Evolutionary conservation across 345 rosid species (phyloP), one percentile per base, ranked within the genome.

Genomic region (Melastoma malabathricum): DNA sequence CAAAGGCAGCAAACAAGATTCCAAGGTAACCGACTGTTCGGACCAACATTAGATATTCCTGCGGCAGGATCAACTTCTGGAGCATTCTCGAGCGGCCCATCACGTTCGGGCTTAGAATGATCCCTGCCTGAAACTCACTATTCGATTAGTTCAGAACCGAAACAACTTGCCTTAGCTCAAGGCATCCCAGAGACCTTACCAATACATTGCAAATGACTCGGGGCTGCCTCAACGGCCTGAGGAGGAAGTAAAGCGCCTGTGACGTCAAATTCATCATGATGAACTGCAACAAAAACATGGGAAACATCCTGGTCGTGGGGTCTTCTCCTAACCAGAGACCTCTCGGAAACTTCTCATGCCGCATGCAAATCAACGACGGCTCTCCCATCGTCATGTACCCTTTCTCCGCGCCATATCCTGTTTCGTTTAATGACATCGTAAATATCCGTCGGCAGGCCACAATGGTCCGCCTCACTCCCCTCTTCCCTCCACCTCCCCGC

Each of bases 221-320:
- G 1, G 71, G 58, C 20, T 65, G 65, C 50, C 44, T 52, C 41
- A 68, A 52, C 13, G 71, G 74, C 50, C 62, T 65, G 19, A 72
- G 62, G 45, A 68, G 10, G 25, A 59, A 38, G 51, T 65, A 57
- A 12, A 72, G 2, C 0, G 15, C 3, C 10, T 15, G 18, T 3
- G 64, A 57, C 34, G 31, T 2, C 27, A 43, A 4, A 27, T 44
- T 34, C 8, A 43, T 18, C 16, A 56, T 8, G 29, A 64, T 58
- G 13, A 65, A 12, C 62, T 66, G 70, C 22, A 15, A 3, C 62
- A 69, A 3, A 27, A 57, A 25, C 3, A 60, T 44, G 3, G 67
- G 48, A 43, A 47, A 18, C 16, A 20, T 25, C 12, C 25, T 44
- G 2, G 10, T 13, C n/a, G 29, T 44, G 39, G 34, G 60, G 44